Percentiles rank a stretch among this genome's conserved stretches.
These are phyloP conservation scores for Botrytis fragariae DNA, from an alignment of 2,329 filamentous ascomycete genomes.

Conservation along the genomic window DNA sequence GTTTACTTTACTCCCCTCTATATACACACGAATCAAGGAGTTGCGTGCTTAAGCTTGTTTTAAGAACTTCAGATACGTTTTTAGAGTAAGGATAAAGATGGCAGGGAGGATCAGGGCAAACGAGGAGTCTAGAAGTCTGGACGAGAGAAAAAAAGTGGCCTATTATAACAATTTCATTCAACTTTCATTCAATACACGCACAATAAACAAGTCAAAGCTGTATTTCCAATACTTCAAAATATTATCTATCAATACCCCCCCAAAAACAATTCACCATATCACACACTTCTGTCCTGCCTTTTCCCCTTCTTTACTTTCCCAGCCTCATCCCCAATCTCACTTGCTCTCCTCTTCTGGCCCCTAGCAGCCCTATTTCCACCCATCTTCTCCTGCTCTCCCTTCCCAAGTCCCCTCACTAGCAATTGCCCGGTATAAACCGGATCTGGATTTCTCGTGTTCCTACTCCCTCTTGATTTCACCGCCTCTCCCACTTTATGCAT, in stretches of 20 bases:
- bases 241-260: neutral
- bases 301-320: neutral
- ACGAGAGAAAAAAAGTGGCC: too few species aligned
- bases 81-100: too few species aligned
- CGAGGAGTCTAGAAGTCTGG: too few species aligned
- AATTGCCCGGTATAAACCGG: constrained; percentile 4
- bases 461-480: neutral
- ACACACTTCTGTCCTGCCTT: neutral
- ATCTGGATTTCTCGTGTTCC: constrained; percentile 10
- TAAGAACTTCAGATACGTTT: too few species aligned
- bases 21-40: too few species aligned
- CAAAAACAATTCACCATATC: neutral
- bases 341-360: neutral
- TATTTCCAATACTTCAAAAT: neutral
- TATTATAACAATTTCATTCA: too few species aligned
- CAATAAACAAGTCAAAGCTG: too few species aligned
- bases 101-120: too few species aligned
- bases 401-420: neutral
- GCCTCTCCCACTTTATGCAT: neutral
- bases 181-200: too few species aligned
- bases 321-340: too few species aligned
- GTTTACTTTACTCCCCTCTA: too few species aligned
- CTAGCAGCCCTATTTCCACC: neutral
- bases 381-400: neutral
- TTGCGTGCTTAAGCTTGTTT: too few species aligned